These are phyloP conservation scores for Ogataea hybrid DNA, from an alignment of 1,139 yeast species.

Conservation along the genomic window DNA sequence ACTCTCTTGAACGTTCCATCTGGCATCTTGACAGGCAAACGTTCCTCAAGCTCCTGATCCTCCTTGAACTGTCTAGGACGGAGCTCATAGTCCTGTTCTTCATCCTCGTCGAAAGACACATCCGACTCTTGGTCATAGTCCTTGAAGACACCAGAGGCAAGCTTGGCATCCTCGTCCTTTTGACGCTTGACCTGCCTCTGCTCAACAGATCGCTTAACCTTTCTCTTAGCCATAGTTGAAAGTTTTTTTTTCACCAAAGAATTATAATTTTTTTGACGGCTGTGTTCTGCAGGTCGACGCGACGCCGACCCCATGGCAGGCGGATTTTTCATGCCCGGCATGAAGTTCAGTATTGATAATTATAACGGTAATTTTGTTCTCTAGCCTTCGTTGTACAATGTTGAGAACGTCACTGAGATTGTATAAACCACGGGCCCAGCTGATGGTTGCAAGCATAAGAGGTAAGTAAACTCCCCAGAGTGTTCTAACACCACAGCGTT, in stretches of 20 bases:
- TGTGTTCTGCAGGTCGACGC: constrained; percentile 11
- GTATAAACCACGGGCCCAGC: constrained; percentile 1
- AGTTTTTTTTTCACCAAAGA: constrained; percentile 6
- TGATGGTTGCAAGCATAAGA: constrained; percentile 2
- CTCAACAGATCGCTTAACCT: constrained; percentile 40
- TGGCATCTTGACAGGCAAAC: constrained; percentile 74
- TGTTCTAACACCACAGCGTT: constrained; percentile 14
- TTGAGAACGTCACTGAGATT: constrained; percentile 4
- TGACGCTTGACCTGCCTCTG: constrained; percentile 44
- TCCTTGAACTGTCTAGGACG: constrained; percentile 47
- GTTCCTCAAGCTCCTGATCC: constrained; percentile 52
- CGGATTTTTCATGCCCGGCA: constrained; percentile 13
- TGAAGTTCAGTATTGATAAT: background rate
- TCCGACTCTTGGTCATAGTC: constrained; percentile 26
- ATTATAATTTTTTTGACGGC: constrained; percentile 6
- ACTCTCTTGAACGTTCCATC: constrained; percentile 74
- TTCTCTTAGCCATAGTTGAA: constrained; percentile 46
- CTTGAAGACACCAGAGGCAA: constrained; percentile 45
- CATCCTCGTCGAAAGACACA: constrained; percentile 34
- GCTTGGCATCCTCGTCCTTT: constrained; percentile 48
- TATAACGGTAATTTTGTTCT: background rate
- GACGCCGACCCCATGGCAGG: constrained; percentile 6
- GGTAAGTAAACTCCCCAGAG: constrained; percentile 1
- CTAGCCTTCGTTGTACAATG: constrained; percentile 1
- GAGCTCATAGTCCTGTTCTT: constrained; percentile 68